A percentile compares a stretch with the other conserved stretches of the same genome.
Conservation (phyloP, 139 green algal genomes). For the Chlamydomonas schloesseri region DNA sequence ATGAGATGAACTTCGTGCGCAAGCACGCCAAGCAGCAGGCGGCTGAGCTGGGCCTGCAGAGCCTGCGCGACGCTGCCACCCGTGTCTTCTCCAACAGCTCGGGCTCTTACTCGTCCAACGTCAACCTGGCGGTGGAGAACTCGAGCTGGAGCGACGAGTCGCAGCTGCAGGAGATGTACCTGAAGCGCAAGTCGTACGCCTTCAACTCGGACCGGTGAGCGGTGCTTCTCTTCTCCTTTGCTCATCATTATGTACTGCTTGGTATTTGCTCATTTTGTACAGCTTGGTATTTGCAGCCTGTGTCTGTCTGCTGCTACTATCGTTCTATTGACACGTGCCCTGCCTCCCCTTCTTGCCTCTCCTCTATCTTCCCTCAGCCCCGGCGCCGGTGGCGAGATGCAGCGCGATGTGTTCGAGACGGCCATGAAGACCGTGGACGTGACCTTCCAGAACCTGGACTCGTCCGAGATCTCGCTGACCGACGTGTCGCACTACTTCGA, state of each 20-base stretch:
- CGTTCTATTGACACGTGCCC: not conserved
- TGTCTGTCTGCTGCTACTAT: not conserved
- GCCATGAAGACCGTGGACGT: slow-evolving; percentile 98
- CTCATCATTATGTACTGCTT: no score
- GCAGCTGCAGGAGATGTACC: slow-evolving; percentile 98
- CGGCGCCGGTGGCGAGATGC: slow-evolving; percentile 91
- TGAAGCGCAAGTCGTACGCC: slow-evolving; percentile 97
- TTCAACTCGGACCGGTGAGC: slow-evolving; percentile 94
- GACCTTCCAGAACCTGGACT: slow-evolving; percentile 99
- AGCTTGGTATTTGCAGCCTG: no score
- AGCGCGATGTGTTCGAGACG: slow-evolving; percentile 91
- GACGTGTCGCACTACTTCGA: slow-evolving; percentile 99
- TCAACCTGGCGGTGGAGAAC: slow-evolving; percentile 99
- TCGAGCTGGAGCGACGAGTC: slow-evolving; percentile 94
- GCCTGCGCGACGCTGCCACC: slow-evolving; percentile 92
- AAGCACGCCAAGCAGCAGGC: slow-evolving; percentile 97
- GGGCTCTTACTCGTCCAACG: slow-evolving; percentile 98
- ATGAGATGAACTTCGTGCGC: slow-evolving; percentile 99
- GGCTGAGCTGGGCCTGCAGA: slow-evolving; percentile 86
- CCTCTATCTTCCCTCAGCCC: slow-evolving; percentile 55
- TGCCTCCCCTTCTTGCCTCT: not conserved
- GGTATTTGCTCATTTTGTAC: no score
- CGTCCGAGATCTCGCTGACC: slow-evolving; percentile 96
- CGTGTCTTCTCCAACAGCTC: slow-evolving; percentile 97
- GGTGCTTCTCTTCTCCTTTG: no score